phyloP scores from a whole-genome alignment of 345 rosid species.

The Ailanthus altissimus region DNA sequence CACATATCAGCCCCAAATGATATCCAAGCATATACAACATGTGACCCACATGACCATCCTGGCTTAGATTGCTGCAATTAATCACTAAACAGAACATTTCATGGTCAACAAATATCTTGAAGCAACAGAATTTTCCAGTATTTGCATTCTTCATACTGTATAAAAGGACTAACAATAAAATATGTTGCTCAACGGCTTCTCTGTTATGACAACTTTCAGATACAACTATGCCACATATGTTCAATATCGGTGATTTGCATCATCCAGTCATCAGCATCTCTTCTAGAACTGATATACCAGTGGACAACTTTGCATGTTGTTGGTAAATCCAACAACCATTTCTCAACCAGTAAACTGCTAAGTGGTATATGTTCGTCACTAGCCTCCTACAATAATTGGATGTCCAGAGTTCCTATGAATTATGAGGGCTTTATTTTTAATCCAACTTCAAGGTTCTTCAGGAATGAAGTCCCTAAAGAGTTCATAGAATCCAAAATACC shows the following conservation, averaged over 20 bases:
- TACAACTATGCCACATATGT: neutral
- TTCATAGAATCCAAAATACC: constrained; percentile 37
- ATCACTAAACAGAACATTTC: too few relatives aligned
- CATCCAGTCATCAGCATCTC: neutral
- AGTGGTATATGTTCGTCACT: neutral
- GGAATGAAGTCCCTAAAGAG: constrained; percentile 30
- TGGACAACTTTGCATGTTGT: neutral
- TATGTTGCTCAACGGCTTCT: neutral
- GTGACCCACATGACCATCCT: too few relatives aligned
- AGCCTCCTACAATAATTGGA: neutral
- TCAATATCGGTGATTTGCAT: neutral
- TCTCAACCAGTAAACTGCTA: neutral
- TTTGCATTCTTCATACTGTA: too few relatives aligned
- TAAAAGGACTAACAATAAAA: neutral
- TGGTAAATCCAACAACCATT: neutral
- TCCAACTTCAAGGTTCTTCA: constrained; percentile 41
- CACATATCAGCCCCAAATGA: too few relatives aligned
- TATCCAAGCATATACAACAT: too few relatives aligned
- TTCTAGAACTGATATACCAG: neutral
- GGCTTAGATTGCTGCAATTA: too few relatives aligned
- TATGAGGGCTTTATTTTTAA: constrained; percentile 17
- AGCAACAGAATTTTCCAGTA: too few relatives aligned
- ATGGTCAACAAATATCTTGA: too few relatives aligned
- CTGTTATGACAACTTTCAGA: neutral
- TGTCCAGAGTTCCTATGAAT: neutral